Evolutionary conservation across 2,329 filamentous ascomycete genomes (phyloP).

Genomic region (Chalaropsis thielavioides): DNA sequence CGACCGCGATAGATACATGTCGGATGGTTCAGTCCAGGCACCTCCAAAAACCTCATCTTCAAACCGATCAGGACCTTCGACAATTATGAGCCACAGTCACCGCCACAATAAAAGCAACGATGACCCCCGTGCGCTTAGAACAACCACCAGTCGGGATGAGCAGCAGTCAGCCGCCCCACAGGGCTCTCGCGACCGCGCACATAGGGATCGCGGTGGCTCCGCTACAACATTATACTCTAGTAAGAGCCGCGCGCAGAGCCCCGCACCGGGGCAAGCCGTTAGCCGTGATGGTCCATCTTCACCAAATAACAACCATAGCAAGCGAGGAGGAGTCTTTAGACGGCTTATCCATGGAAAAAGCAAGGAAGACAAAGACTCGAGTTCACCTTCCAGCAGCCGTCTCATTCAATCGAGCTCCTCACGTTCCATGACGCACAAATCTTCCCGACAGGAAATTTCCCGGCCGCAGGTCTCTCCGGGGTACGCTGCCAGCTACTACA

Average conservation of each 20-base stretch:
- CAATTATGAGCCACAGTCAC: slow-evolving; percentile 46
- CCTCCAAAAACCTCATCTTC: slow-evolving; percentile 50
- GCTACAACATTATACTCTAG: slow-evolving; percentile 31
- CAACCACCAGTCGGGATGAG: slow-evolving; percentile 64
- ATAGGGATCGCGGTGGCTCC: slow-evolving; percentile 40
- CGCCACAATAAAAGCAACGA: slow-evolving; percentile 59
- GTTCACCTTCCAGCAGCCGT: slow-evolving; percentile 22
- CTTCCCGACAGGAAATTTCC: slow-evolving; percentile 31
- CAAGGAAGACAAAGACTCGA: slow-evolving; percentile 12
- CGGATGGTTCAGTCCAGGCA: slow-evolving; percentile 34
- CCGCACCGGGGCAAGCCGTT: slow-evolving; percentile 55
- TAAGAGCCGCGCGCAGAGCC: slow-evolving; percentile 57
- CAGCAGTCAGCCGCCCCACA: neutral
- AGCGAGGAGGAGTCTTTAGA: slow-evolving; percentile 23
- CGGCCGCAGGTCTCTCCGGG: slow-evolving; percentile 26
- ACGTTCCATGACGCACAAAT: slow-evolving; percentile 31
- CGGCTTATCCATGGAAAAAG: slow-evolving; percentile 14
- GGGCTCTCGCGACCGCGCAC: slow-evolving; percentile 18
- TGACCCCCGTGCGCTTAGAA: slow-evolving; percentile 50
- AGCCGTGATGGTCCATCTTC: slow-evolving; percentile 33
- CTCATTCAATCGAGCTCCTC: slow-evolving; percentile 10
- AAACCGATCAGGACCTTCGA: slow-evolving; percentile 42
- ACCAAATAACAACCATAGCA: slow-evolving; percentile 23
- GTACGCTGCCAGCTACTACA: slow-evolving; percentile 11
- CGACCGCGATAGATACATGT: slow-evolving; percentile 52